phyloP scores from a whole-genome alignment of 176 grass and related monocot genomes.

The Phoenix roebelenii region DNA sequence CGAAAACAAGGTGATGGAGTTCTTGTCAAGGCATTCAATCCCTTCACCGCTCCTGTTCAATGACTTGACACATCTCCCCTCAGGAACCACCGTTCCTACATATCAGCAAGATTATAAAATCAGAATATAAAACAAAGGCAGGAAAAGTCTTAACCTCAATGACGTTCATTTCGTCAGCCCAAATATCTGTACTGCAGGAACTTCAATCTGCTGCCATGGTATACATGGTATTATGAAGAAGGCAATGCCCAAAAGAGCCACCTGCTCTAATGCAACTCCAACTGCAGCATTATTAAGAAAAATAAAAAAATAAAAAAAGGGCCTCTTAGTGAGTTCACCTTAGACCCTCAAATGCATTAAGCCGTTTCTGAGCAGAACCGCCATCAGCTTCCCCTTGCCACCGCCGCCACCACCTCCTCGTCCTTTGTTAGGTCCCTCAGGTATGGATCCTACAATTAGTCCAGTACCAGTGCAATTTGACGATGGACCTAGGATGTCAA shows the following conservation, averaged over 20 bases:
- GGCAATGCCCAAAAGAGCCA: constrained; percentile 1
- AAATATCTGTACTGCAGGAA: constrained; percentile 25
- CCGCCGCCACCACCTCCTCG: constrained; percentile 19
- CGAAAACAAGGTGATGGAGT: constrained; percentile 32
- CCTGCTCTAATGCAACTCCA: constrained; percentile 7
- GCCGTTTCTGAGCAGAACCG: background rate
- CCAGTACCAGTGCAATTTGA: constrained; percentile 10
- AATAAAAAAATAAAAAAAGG: too few species aligned
- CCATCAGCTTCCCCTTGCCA: constrained; percentile 9
- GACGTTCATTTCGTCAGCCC: constrained; percentile 29
- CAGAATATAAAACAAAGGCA: constrained; percentile 22
- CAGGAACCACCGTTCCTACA: constrained; percentile 35
- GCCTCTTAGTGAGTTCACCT: too few species aligned
- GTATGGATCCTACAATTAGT: constrained; percentile 6
- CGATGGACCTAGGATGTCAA: too few species aligned
- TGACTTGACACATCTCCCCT: constrained; percentile 41
- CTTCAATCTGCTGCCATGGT: constrained; percentile 45
- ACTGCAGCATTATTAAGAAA: background rate
- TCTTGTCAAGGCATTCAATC: constrained; percentile 42
- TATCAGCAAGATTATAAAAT: constrained; percentile 29
- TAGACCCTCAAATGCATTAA: too few species aligned
- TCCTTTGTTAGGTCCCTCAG: constrained; percentile 18
- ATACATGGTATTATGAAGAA: constrained; percentile 36
- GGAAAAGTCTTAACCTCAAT: constrained; percentile 44
- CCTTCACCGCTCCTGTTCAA: constrained; percentile 20